Evolutionary conservation across 2,329 filamentous ascomycete genomes (phyloP).

Genomic region (Dryadomyces sulphureus): DNA sequence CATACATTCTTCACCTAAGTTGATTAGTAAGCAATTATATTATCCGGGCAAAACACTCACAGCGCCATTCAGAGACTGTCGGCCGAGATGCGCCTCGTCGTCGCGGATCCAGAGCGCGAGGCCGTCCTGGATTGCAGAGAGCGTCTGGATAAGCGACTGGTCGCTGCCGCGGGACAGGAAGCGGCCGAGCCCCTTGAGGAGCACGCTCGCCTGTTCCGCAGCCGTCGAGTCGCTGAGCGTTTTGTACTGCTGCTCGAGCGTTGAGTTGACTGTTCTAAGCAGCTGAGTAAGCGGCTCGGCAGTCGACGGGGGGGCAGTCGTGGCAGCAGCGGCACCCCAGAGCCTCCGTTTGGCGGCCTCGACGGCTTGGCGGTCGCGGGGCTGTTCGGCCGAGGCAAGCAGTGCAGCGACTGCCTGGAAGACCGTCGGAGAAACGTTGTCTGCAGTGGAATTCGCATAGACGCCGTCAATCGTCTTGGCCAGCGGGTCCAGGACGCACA

Average conservation of each 20-base stretch:
- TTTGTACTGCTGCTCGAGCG: constrained; percentile 37
- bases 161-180: constrained; percentile 36
- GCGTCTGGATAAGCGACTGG: constrained; percentile 35
- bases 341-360: constrained; percentile 51
- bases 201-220: constrained; percentile 20
- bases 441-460: constrained; percentile 11
- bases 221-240: constrained; percentile 16
- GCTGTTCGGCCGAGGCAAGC: constrained; percentile 33
- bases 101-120: constrained; percentile 52
- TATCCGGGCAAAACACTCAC: constrained; percentile 20
- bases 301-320: constrained; percentile 22
- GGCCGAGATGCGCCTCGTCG: constrained; percentile 24
- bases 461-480: constrained; percentile 37
- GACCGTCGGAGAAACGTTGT: constrained; percentile 13
- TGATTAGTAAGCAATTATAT: constrained; percentile 18
- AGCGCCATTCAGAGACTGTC: constrained; percentile 15
- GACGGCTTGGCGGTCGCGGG: constrained; percentile 45
- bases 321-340: constrained; percentile 40
- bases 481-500: constrained; percentile 57
- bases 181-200: constrained; percentile 37
- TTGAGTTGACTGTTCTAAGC: constrained; percentile 41
- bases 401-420: constrained; percentile 26
- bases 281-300: constrained; percentile 53
- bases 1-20: constrained; percentile 33
- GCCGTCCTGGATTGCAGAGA: constrained; percentile 47